Evolutionary conservation across 108 stramenopile species (phyloP).

Genomic region (Nitzschia putrida): DNA sequence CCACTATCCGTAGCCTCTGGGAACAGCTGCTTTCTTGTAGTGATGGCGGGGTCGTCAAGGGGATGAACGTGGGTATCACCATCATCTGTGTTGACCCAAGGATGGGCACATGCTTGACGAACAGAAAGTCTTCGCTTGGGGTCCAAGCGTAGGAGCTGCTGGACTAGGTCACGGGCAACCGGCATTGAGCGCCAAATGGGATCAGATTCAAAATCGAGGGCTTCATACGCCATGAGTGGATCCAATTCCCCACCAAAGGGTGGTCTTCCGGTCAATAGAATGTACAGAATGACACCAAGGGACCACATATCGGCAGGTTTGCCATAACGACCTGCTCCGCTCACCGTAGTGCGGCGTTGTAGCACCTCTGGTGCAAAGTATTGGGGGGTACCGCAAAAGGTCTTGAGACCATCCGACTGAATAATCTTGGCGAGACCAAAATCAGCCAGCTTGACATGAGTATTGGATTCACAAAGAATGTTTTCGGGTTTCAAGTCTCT

Average conservation of each 20-base stretch:
- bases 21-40: slow-evolving; percentile 15
- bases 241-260: slow-evolving; percentile 71
- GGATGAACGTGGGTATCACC: slow-evolving; percentile 87
- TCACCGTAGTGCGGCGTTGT: slow-evolving; percentile 64
- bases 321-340: slow-evolving; percentile 79
- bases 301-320: slow-evolving; percentile 88
- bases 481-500: slow-evolving; percentile 95
- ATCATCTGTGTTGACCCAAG: slow-evolving; percentile 82
- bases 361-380: slow-evolving; percentile 94
- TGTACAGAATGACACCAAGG: slow-evolving; percentile 84
- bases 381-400: slow-evolving; percentile 91
- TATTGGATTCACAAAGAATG: slow-evolving; percentile 65
- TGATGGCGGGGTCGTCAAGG: slow-evolving; percentile 67
- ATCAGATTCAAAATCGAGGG: slow-evolving; percentile 40
- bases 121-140: slow-evolving; percentile 67
- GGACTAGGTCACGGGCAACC: slow-evolving; percentile 73
- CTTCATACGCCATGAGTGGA: slow-evolving; percentile 37
- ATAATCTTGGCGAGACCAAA: slow-evolving; percentile 91
- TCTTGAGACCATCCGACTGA: slow-evolving; percentile 75
- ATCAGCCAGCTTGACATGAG: slow-evolving; percentile 78
- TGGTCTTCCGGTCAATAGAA: slow-evolving; percentile 73
- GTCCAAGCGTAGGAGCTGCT: slow-evolving; percentile 57
- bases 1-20: slow-evolving; percentile 11
- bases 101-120: slow-evolving; percentile 71
- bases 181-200: slow-evolving; percentile 33